Base-by-base conservation (phyloP, 192 early-diverging fungal species). In the Coemansia sp. region DNA sequence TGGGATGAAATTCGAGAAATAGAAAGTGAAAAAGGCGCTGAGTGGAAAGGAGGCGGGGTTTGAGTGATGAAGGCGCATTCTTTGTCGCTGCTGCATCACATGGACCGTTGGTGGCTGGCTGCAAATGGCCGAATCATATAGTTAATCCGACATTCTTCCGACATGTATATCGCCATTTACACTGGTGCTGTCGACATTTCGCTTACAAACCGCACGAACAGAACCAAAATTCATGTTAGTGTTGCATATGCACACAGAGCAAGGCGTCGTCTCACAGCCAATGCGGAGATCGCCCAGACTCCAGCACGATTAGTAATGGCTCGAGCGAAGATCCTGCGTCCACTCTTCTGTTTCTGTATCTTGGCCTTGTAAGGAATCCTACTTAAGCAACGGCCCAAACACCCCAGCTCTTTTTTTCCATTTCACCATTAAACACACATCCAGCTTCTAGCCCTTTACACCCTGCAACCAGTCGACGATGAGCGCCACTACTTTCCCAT, bases 401-500 rank as follows among this genome's bases (percentile, higher is more conserved):
- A 31, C 31, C 8, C 36, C 3, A 7, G n/a, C 33, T 14, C 13
- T 23, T 18, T 13, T 35, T 35, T 58, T 14, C 18, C 57, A 2
- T 16, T 59, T 12, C 9, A 23, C 21, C 21, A 21, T 14, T 21
- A 48, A 48, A 48, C 45, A 25, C 10, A 21, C 14, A 25, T 48
- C 45, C 8, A 21, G 21, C 45, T 48, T 7, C 11, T 25, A 9
- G 38, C 2, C 7, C 14, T 21, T 60, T 39, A 31, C 43, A 10
- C 14, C 26, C 36, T 13, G 33, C 50, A 55, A 55, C 20, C 31
- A 39, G 7, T 23, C 38, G 37, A 25, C 14, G 31, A 70, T 70
- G 73, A 64, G 42, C 55, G 31, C 41, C 39, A 39, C 41, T 12
- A 53, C 26, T 2, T 70, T 66, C 57, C 77, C 77, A 10, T 74